phyloP scores from a whole-genome alignment of 2,329 filamentous ascomycete genomes.

The Penicillium freii region DNA sequence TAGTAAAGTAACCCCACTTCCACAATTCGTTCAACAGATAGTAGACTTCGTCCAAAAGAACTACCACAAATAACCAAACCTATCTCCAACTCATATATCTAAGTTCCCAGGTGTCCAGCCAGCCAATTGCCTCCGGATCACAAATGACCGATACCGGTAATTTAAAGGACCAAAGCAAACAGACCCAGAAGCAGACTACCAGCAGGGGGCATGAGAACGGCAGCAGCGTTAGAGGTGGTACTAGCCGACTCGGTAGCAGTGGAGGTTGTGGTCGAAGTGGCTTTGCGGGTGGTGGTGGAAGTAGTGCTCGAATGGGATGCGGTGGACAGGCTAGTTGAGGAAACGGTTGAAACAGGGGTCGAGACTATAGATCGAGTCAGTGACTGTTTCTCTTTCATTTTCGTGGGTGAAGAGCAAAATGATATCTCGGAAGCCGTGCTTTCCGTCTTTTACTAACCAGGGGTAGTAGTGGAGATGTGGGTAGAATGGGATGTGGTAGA shows the following conservation, averaged over 20 bases:
- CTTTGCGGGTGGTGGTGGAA: slow-evolving; percentile 20
- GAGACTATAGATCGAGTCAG: slow-evolving; percentile 15
- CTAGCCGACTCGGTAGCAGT: slow-evolving; percentile 23
- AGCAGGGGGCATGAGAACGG: slow-evolving; percentile 26
- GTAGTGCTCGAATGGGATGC: slow-evolving; percentile 19
- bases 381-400: background rate
- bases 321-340: slow-evolving; percentile 13
- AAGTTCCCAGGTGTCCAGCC: background rate
- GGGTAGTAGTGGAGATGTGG: slow-evolving; percentile 16
- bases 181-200: slow-evolving; percentile 31
- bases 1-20: background rate
- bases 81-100: slow-evolving; percentile 1
- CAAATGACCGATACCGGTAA: background rate
- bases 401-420: background rate
- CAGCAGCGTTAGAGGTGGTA: slow-evolving; percentile 28
- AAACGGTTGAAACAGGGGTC: slow-evolving; percentile 1
- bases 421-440: slow-evolving; percentile 14
- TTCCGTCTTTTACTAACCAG: slow-evolving; percentile 29
- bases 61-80: background rate
- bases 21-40: background rate
- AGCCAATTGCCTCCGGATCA: background rate
- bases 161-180: slow-evolving; percentile 27
- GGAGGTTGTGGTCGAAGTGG: slow-evolving; percentile 17
- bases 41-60: background rate
- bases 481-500: slow-evolving; percentile 6